A percentile compares a stretch with the other conserved stretches of the same genome.
Conservation (phyloP, 2,329 filamentous ascomycete species). For the Helotiales sp. region DNA sequence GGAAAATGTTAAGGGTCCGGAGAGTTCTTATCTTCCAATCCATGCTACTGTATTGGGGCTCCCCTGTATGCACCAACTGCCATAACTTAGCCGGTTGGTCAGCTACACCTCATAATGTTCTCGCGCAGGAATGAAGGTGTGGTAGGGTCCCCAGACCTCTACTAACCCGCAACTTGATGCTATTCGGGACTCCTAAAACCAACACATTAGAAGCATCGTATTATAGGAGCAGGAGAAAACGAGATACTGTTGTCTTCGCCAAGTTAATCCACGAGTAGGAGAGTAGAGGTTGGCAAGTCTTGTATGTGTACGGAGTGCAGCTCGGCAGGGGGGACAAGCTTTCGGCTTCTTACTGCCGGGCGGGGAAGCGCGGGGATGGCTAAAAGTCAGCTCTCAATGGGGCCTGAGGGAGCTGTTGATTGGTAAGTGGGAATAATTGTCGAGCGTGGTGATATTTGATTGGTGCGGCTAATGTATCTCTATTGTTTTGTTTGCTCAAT, state of each 20-base stretch:
- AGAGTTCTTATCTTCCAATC: neutral
- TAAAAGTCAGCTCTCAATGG: too few relatives aligned
- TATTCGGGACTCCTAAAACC: neutral
- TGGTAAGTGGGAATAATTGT: neutral
- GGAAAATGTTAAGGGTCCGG: neutral
- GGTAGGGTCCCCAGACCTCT: constrained; percentile 9
- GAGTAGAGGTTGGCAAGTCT: neutral
- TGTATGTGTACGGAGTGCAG: neutral
- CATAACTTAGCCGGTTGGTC: neutral
- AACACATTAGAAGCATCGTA: neutral
- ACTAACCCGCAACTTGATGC: neutral
- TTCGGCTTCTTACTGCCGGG: constrained; percentile 6
- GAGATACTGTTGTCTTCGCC: neutral
- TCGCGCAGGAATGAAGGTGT: neutral
- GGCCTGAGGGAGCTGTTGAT: too few relatives aligned
- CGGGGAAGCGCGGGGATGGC: constrained; percentile 8
- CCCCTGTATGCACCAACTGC: constrained; percentile 2
- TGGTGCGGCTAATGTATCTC: neutral
- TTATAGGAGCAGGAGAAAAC: neutral
- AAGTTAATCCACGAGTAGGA: constrained; percentile 3
- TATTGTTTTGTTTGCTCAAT: too few relatives aligned
- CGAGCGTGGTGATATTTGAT: neutral
- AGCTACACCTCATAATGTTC: neutral
- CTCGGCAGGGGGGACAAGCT: neutral
- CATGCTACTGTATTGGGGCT: neutral